phyloP scores from a whole-genome alignment of 1,139 yeast species.

The Yamadazyma triangularis region DNA sequence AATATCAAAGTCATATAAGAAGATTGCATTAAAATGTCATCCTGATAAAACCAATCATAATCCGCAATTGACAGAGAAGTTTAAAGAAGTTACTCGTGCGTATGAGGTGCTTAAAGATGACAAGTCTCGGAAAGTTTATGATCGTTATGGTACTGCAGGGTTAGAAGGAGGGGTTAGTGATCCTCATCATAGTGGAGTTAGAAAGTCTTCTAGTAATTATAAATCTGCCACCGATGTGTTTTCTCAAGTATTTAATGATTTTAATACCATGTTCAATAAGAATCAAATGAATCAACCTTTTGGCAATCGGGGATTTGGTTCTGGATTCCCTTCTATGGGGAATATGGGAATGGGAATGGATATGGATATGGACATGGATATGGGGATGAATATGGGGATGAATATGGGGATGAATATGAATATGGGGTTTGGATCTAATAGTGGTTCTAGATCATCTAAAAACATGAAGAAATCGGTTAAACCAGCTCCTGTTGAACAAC shows the following conservation, averaged over 20 bases:
- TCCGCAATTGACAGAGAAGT: slow-evolving; percentile 39
- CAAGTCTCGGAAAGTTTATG: slow-evolving; percentile 28
- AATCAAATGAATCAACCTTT: slow-evolving; percentile 9
- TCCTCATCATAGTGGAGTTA: slow-evolving; percentile 5
- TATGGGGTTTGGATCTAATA: slow-evolving; percentile 1
- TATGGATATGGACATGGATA: slow-evolving; percentile 1
- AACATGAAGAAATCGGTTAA: slow-evolving; percentile 18
- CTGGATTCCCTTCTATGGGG: slow-evolving; percentile 8
- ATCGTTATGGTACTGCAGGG: slow-evolving; percentile 37
- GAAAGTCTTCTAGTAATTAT: slow-evolving; percentile 6
- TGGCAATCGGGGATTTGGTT: slow-evolving; percentile 7
- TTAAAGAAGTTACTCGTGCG: slow-evolving; percentile 41
- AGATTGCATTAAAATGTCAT: slow-evolving; percentile 39
- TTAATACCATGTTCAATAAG: slow-evolving; percentile 28
- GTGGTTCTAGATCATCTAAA: neutral
- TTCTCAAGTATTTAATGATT: slow-evolving; percentile 36
- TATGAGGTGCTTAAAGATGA: slow-evolving; percentile 38
- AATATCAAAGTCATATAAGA: slow-evolving; percentile 36
- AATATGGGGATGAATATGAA: slow-evolving; percentile 5
- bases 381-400: slow-evolving; percentile 1
- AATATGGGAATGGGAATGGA: neutral
- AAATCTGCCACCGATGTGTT: slow-evolving; percentile 26
- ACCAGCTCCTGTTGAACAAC: slow-evolving; percentile 14
- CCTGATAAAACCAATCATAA: slow-evolving; percentile 48
- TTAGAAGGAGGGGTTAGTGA: slow-evolving; percentile 24